Percentiles rank a stretch among this genome's conserved stretches.
These are phyloP conservation scores for Cladophialophora exuberans DNA, from an alignment of 2,329 filamentous ascomycete genomes.

Conservation along the genomic window DNA sequence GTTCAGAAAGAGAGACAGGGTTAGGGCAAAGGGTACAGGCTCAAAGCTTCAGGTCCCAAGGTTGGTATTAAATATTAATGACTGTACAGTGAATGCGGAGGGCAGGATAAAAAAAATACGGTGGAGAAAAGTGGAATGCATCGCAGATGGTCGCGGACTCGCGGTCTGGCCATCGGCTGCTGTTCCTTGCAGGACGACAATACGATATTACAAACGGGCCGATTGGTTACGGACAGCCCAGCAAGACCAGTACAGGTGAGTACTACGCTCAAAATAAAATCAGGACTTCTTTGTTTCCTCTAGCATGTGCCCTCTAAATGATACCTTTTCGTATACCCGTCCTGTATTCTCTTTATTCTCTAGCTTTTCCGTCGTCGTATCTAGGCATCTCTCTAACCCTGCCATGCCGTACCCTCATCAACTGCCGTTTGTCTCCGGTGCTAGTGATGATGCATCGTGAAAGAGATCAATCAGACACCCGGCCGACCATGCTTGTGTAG, in stretches of 20 bases:
- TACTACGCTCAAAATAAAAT: too few species aligned
- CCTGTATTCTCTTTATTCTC: background rate
- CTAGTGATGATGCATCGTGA: slow-evolving; percentile 69
- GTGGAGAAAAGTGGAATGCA: background rate
- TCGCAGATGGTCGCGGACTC: background rate
- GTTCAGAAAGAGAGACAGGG: too few species aligned
- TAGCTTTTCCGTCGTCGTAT: background rate
- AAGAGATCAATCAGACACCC: slow-evolving; percentile 94
- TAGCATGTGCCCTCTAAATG: too few species aligned
- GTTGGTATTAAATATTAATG: background rate
- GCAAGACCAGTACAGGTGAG: background rate
- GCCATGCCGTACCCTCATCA: background rate
- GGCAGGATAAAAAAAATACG: slow-evolving; percentile 3
- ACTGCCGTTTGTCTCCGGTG: slow-evolving; percentile 17
- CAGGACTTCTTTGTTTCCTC: too few species aligned
- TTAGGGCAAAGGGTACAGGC: too few species aligned
- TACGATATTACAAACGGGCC: background rate
- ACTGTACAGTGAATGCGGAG: slow-evolving; percentile 3
- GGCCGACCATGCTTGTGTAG: slow-evolving; percentile 95
- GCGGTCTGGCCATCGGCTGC: background rate
- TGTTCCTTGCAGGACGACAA: slow-evolving; percentile 20
- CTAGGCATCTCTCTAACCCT: background rate
- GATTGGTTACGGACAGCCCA: background rate
- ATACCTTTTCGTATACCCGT: background rate
- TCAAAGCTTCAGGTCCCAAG: background rate